A percentile compares a stretch with the other conserved stretches of the same genome.
Evolutionary conservation across 1,139 yeast genomes (phyloP).

Genomic region (Taphrina deformans): DNA sequence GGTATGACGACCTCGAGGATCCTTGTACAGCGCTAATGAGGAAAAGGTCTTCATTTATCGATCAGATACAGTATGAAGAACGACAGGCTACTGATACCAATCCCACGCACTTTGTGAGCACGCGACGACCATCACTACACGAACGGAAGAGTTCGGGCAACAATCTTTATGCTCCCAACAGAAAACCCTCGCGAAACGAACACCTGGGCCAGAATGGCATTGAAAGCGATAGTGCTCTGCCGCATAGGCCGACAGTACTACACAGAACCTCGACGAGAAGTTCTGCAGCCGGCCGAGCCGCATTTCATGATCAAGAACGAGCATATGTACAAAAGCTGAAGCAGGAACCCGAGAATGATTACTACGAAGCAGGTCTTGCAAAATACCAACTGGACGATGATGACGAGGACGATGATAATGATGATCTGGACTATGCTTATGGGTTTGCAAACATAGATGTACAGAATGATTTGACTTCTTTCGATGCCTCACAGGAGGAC

Average conservation of each 20-base stretch:
- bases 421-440: conserved; percentile 32
- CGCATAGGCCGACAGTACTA: conserved; percentile 12
- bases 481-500: conserved; percentile 4
- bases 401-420: conserved; percentile 34
- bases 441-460: conserved; percentile 38
- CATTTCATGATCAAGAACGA: conserved; percentile 61
- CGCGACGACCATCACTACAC: conserved; percentile 15
- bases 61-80: conserved; percentile 1
- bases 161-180: conserved; percentile 24
- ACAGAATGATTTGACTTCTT: conserved; percentile 3
- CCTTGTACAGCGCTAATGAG: neutral
- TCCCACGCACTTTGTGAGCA: conserved; percentile 5
- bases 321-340: conserved; percentile 66
- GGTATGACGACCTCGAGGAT: neutral
- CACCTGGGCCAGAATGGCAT: neutral
- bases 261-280: conserved; percentile 22
- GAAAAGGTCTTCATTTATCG: neutral
- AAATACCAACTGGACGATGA: conserved; percentile 35
- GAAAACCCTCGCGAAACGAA: conserved; percentile 6
- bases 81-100: conserved; percentile 14
- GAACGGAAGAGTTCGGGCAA: conserved; percentile 11
- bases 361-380: conserved; percentile 41
- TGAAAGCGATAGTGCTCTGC: neutral
- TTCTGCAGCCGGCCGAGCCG: conserved; percentile 39
- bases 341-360: conserved; percentile 66